Percentiles rank a stretch among this genome's conserved stretches.
Conservation (phyloP, 352 stramenopile genomes). For the Pythium periplocum region DNA sequence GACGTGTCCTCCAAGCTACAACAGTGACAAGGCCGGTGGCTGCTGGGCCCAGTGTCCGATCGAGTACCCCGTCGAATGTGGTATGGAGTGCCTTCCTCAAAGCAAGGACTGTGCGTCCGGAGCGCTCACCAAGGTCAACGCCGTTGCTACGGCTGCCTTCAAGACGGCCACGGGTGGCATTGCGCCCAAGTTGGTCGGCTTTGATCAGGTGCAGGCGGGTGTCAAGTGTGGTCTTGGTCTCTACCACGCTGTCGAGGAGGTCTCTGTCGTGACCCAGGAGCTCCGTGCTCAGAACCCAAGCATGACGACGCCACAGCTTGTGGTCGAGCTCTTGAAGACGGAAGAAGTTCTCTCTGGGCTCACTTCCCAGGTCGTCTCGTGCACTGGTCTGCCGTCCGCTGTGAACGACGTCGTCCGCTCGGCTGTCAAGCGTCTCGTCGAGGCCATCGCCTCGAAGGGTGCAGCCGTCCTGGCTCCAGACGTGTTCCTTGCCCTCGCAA, state of each 20-base stretch:
- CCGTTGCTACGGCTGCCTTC: constrained; percentile 9
- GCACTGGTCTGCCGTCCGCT: constrained; percentile 23
- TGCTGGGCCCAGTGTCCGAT: constrained; percentile 18
- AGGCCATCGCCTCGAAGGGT: constrained; percentile 11
- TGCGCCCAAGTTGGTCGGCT: constrained; percentile 34
- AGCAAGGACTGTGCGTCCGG: constrained; percentile 29
- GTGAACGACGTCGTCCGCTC: constrained; percentile 24
- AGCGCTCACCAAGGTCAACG: constrained; percentile 2
- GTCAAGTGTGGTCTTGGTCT: constrained; percentile 47
- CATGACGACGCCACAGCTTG: constrained; percentile 28
- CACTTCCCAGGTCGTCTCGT: constrained; percentile 32
- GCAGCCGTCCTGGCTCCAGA: not conserved
- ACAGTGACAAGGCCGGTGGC: constrained; percentile 2
- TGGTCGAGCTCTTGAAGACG: constrained; percentile 36
- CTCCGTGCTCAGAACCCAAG: constrained; percentile 4
- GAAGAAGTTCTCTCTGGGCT: constrained; percentile 35
- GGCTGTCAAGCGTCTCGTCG: constrained; percentile 23
- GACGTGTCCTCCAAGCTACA: constrained; percentile 13
- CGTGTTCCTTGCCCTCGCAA: constrained; percentile 1
- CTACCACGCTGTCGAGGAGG: constrained; percentile 35
- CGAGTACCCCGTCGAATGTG: constrained; percentile 29
- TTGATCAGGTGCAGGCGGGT: constrained; percentile 32
- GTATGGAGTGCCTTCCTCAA: constrained; percentile 32
- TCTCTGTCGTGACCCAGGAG: constrained; percentile 18
- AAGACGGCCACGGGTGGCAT: constrained; percentile 46